Evolutionary conservation across 2,329 filamentous ascomycete genomes (phyloP).

Genomic region (Aspergillus pseudotamarii): DNA sequence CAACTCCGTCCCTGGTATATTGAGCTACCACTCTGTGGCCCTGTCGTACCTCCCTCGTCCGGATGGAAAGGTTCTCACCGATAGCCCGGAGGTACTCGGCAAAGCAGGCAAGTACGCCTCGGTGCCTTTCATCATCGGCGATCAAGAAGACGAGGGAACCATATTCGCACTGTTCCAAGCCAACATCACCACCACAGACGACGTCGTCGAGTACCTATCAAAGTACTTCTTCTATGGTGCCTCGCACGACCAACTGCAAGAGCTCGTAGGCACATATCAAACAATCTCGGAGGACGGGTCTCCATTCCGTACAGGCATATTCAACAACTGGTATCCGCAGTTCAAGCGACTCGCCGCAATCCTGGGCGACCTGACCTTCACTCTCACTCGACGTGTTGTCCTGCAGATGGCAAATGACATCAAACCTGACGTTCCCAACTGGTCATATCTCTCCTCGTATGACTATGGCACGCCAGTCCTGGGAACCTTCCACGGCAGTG

Average conservation of each 20-base stretch:
- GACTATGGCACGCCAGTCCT: slow-evolving; percentile 70
- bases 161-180: slow-evolving; percentile 70
- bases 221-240: slow-evolving; percentile 63
- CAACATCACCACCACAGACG: slow-evolving; percentile 65
- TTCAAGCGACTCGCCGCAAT: slow-evolving; percentile 78
- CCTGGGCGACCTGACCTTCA: slow-evolving; percentile 75
- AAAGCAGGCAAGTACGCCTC: slow-evolving; percentile 57
- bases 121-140: slow-evolving; percentile 68
- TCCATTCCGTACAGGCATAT: slow-evolving; percentile 68
- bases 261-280: slow-evolving; percentile 66
- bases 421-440: slow-evolving; percentile 64
- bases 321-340: slow-evolving; percentile 75
- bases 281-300: slow-evolving; percentile 61
- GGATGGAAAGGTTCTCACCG: slow-evolving; percentile 64
- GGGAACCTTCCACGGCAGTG: slow-evolving; percentile 74
- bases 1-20: slow-evolving; percentile 69
- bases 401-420: slow-evolving; percentile 52
- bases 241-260: slow-evolving; percentile 52
- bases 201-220: slow-evolving; percentile 65
- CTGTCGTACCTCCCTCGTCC: slow-evolving; percentile 75
- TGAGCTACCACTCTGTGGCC: slow-evolving; percentile 69
- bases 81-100: slow-evolving; percentile 64
- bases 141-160: slow-evolving; percentile 81
- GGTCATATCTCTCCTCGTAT: slow-evolving; percentile 77
- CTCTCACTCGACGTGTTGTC: slow-evolving; percentile 67